These are phyloP conservation scores for Pyrenochaeta sp. DNA, from an alignment of 2,329 filamentous ascomycete species.

Conservation along the genomic window DNA sequence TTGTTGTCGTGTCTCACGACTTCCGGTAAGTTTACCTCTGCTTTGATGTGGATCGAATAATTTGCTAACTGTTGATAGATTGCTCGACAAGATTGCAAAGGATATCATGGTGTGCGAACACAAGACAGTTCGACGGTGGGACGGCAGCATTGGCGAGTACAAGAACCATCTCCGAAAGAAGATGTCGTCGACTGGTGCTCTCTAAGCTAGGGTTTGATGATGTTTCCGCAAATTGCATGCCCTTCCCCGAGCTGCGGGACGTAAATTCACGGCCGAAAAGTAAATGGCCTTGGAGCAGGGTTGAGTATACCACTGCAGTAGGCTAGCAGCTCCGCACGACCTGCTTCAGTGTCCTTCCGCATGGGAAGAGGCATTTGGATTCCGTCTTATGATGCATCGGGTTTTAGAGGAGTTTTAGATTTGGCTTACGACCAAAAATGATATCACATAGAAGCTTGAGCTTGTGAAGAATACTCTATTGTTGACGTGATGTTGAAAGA, in stretches of 20 bases:
- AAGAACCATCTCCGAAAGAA: conserved; percentile 99
- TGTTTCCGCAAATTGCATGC: conserved; percentile 36
- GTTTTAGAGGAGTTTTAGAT: conserved; percentile 52
- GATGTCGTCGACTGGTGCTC: conserved; percentile 89
- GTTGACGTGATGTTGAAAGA: neutral
- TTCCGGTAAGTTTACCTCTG: conserved; percentile 76
- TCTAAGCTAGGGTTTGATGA: conserved; percentile 61
- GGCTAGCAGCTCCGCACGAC: conserved; percentile 44
- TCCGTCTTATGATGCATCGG: conserved; percentile 48
- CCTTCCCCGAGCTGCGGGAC: conserved; percentile 34
- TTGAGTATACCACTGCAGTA: conserved; percentile 41
- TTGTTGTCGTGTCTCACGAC: conserved; percentile 97
- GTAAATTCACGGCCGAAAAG: conserved; percentile 37
- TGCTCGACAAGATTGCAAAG: conserved; percentile 99
- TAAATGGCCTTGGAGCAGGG: conserved; percentile 40
- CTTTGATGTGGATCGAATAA: neutral
- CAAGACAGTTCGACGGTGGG: conserved; percentile 90
- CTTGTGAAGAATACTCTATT: neutral
- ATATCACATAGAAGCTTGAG: conserved; percentile 34
- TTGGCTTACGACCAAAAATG: conserved; percentile 45
- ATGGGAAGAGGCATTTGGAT: conserved; percentile 46
- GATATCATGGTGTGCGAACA: conserved; percentile 99
- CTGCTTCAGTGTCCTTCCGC: conserved; percentile 45
- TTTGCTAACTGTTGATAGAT: conserved; percentile 64
- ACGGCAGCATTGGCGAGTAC: conserved; percentile 90